Percentiles rank a stretch among this genome's conserved stretches.
phyloP scores from a whole-genome alignment of 371 early-diverging fungal genomes.

The Capillidium rhysosporum region DNA sequence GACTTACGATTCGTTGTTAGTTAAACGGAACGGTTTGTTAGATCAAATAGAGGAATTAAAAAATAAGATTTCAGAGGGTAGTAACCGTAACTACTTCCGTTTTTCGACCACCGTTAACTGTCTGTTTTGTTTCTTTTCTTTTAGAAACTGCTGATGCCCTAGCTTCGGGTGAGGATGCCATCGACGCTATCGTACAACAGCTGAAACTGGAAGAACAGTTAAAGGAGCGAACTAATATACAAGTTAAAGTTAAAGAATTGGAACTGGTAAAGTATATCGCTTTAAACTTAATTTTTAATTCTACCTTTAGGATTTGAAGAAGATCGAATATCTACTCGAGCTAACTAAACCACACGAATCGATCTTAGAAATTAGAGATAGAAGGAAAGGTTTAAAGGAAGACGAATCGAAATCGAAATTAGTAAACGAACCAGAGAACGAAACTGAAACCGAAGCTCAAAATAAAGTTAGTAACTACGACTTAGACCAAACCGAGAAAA shows the following conservation, averaged over 20 bases:
- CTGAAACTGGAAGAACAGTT: neutral
- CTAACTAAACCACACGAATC: neutral
- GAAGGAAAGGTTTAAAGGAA: neutral
- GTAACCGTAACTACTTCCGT: neutral
- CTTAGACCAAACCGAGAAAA: neutral
- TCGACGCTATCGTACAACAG: neutral
- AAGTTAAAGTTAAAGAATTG: neutral
- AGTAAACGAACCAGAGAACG: neutral
- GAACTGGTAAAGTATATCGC: neutral
- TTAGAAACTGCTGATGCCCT: neutral
- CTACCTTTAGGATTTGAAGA: neutral
- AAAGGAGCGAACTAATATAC: neutral
- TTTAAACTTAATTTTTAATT: neutral
- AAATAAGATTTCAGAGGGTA: neutral
- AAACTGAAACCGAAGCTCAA: neutral
- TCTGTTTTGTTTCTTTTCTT: neutral
- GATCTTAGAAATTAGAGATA: neutral
- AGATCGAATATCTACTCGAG: neutral
- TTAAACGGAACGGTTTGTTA: neutral
- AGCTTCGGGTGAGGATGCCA: neutral
- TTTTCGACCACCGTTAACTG: neutral
- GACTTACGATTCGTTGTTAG: neutral
- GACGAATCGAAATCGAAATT: neutral
- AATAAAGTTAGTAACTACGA: neutral
- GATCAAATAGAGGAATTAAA: neutral